Evolutionary conservation across 768 basidiomycete species (phyloP), one percentile per base, ranked within the genome.

Genomic region (Termitomyces sp.): DNA sequence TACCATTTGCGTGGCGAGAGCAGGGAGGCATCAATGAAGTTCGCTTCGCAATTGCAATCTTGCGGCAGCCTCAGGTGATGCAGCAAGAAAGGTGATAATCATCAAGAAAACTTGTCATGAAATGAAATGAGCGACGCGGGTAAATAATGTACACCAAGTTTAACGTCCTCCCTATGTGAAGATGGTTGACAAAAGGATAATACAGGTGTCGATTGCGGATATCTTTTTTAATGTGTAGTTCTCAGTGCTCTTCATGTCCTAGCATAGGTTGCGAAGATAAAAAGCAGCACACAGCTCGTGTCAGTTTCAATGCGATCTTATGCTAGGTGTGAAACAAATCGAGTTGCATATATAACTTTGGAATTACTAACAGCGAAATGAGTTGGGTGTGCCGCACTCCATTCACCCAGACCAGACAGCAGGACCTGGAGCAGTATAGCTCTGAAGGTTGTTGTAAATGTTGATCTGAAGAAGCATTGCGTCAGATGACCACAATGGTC

Each of bases 391-490:
- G 11, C 26, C 21, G 23, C 30, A 43, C 52, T 53, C 19, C 31
- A 9, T 64, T 74, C 64, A 74, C 6, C 74, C 73, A 56, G 71
- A 68, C 74, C 74, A 76, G 54, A 76, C 73, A 43, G 70, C 53
- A 42, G 66, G 66, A 53, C 73, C 74, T 21, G 74, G 74, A 49
- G 69, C 62, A 19, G 77, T 79, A 68, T 81, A 81, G 64, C 70
- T 79, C 62, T 80, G 75, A 42, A 79, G 73, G 66, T 81, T 80
- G 72, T 80, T 80, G 71, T 80, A 80, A 60, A 80, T 80, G 71
- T 81, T 79, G 64, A 78, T 67, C 72, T 75, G 33, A 9, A 33
- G 11, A 40, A 48, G 26, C 14, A 17, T 26, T 7, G 43, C 3
- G 37, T 56, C 55, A 56, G 35, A 38, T 30, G 17, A 42, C 28